Evolutionary conservation across 768 basidiomycete genomes (phyloP), one percentile per base, ranked within the genome.

Genomic region (Hygrocybe punicea): DNA sequence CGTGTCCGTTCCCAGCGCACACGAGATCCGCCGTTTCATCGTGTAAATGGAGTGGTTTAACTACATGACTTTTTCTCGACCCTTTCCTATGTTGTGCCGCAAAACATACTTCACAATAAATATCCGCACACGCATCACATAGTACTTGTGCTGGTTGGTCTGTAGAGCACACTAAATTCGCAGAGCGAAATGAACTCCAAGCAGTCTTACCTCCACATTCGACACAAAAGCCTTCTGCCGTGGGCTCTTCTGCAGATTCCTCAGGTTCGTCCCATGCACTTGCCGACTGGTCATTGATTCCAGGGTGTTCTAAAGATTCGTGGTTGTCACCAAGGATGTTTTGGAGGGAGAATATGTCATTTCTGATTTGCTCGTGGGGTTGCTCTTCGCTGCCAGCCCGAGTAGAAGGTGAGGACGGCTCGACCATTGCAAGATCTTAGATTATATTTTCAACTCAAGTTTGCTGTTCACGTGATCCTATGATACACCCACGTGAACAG

Each of bases 81-180:
- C 91, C 91, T 63, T 93, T 93, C 47, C 91, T 76, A 69, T 93
- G 91, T 65, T 89, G 89, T 1, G 91, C 82, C 9, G 87, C 81
- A 68, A 87, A 93, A 76, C 91, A 93, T 21, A 93, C 91, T 66
- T 91, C 87, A 58, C 91, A 93, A 65, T 84, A 93, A 17, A 77
- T 69, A 66, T 93, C 91, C 2, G 65, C 73, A 67, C 91, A 93
- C 10, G 80, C 78, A 65, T 86, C 83, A 65, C 91, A 93, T 51
- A 76, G 69, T 19, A 93, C 64, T 65, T 89, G 82, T 4, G 89
- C 88, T 55, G 91, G 90, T 68, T 93, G 91, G 74, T 93, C 91
- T 93, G 21, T 55, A 24, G 59, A 52, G 16, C 45, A 56, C 44
- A 55, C 58, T 57, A 45, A 50, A 51, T 57, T 56, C 57, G 42